Percentiles rank a stretch among this genome's conserved stretches.
phyloP scores from a whole-genome alignment of 208 protist genomes.

The Acanthamoeba healyi region DNA sequence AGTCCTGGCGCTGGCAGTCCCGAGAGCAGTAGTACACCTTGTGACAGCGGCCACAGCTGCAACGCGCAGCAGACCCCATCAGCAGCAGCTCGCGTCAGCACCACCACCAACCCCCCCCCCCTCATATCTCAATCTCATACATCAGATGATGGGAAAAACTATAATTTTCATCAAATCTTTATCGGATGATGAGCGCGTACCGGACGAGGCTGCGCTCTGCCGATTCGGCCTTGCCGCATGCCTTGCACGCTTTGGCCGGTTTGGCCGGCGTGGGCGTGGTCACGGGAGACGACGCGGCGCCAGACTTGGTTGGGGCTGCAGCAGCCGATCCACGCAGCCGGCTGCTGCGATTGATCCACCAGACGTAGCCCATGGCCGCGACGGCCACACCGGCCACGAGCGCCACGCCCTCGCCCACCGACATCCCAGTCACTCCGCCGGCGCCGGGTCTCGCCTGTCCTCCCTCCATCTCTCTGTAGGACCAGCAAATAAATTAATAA shows the following conservation, averaged over 20 bases:
- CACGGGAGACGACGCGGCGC: background rate
- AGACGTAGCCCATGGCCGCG: background rate
- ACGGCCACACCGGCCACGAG: background rate
- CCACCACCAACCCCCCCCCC: background rate
- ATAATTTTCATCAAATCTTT: no score
- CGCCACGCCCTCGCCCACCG: background rate
- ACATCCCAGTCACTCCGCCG: background rate
- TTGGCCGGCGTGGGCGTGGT: background rate
- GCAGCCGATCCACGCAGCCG: no score
- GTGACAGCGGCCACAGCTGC: background rate
- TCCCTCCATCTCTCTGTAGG: background rate
- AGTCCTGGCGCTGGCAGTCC: conserved; percentile 25
- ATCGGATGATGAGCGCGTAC: background rate
- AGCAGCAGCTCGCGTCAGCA: background rate
- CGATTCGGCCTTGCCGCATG: background rate
- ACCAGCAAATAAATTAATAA: no score
- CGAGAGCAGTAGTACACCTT: conserved; percentile 32
- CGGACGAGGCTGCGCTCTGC: background rate
- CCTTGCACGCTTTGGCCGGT: background rate
- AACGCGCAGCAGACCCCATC: background rate
- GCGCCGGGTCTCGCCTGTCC: background rate
- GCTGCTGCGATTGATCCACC: background rate
- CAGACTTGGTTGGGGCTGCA: background rate
- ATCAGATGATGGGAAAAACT: no score
- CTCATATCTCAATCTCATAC: background rate